Conservation (phyloP, 2,329 filamentous ascomycete genomes). For the Graphilbum fragrans region DNA sequence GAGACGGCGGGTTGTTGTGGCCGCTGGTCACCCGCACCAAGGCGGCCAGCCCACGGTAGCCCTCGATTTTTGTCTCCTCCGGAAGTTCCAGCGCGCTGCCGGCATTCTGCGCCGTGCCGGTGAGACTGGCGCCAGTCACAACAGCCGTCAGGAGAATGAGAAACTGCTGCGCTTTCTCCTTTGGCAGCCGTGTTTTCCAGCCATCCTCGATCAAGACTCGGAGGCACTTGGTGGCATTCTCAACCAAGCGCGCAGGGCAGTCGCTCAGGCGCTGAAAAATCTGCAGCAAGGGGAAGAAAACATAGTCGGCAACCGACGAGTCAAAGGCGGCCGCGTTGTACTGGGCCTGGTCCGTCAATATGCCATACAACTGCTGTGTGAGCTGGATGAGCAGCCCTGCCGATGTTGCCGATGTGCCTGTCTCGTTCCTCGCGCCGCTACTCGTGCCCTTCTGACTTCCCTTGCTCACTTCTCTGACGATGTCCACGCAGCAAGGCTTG, state of each 20-base stretch:
- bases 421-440: conserved; percentile 11
- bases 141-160: conserved; percentile 76
- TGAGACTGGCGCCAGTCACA: conserved; percentile 57
- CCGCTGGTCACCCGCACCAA: conserved; percentile 48
- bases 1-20: conserved; percentile 17
- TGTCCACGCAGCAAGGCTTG: conserved; percentile 48
- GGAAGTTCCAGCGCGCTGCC: conserved; percentile 29
- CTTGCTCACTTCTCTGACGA: conserved; percentile 41
- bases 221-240: conserved; percentile 66
- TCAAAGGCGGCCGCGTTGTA: conserved; percentile 47
- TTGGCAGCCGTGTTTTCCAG: conserved; percentile 62
- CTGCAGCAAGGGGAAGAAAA: conserved; percentile 85
- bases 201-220: conserved; percentile 61
- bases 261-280: conserved; percentile 66
- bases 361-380: conserved; percentile 28
- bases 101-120: neutral
- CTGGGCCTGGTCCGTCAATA: conserved; percentile 32
- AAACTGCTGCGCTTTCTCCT: conserved; percentile 69
- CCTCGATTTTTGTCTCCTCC: conserved; percentile 65
- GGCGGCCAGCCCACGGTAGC: conserved; percentile 56
- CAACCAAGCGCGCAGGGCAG: conserved; percentile 60
- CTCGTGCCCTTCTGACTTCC: conserved; percentile 6
- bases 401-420: conserved; percentile 20
- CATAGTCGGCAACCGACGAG: conserved; percentile 79
- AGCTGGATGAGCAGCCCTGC: conserved; percentile 33